Evolutionary conservation across 2,329 filamentous ascomycete genomes (phyloP), one percentile per base, ranked within the genome.

Genomic region (Cordyceps cicadae): DNA sequence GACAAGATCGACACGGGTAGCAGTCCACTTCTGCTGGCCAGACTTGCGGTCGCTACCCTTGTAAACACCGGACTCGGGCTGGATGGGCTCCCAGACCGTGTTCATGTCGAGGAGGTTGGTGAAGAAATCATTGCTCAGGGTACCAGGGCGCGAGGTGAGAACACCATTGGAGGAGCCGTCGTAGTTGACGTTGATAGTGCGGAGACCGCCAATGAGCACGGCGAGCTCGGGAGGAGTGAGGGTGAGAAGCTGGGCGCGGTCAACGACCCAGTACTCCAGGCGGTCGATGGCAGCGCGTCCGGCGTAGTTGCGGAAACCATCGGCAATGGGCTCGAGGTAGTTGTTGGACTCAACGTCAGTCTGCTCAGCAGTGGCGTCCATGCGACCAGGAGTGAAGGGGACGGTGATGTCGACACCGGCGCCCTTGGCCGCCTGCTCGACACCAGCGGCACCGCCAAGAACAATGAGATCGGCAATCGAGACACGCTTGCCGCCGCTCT

Each of bases 291-390:
- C 63, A 3, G 80, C 85, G 1, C 82, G 82, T 65, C 81, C 78
- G 68, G 87, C 88, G 70, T 88, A 91, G 81, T 89, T 92, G 70
- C 88, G 87, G 87, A 92, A 92, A 6, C 87, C 87, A 64, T 92
- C 89, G n/a, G 81, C 81, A 34, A 77, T 66, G 1, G 89, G 88
- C 77, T 90, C 82, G 32, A 92, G 81, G 74, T 87, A 79, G 62
- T 70, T 71, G 69, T 89, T 85, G 1, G 86, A 85, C 65, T 81
- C 69, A 21, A 80, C 75, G 60, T 92, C 88, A 7, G 89, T 92
- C 74, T 90, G 80, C 69, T 89, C 86, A 71, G 87, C 81, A 0
- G 84, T 79, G 29, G 89, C 87, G 66, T 92, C 89, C 41, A 76
- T 83, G 60, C 89, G 88, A 63, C 89, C 89, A 3, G 88, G 85